These are phyloP conservation scores for Cunninghamia lanceolata DNA, from an alignment of 75 land plant species.

Conservation along the genomic window DNA sequence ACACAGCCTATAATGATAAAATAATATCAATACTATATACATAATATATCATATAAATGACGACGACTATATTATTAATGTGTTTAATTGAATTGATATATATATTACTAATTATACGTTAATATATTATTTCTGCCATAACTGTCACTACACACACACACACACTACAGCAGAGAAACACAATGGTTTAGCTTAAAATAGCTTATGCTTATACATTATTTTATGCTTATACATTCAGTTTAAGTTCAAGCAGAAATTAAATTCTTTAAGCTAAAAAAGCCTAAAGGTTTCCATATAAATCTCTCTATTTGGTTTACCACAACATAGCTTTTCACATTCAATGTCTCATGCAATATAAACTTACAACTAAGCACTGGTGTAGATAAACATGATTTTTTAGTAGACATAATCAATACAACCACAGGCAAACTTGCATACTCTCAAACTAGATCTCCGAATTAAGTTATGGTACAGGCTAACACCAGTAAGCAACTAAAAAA, in stretches of 20 bases:
- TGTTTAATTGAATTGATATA: too few species aligned
- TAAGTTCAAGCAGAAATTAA: background rate
- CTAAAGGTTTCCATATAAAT: background rate
- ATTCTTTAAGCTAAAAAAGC: background rate
- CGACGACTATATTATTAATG: too few species aligned
- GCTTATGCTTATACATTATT: background rate
- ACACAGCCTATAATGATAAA: too few species aligned
- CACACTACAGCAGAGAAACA: background rate
- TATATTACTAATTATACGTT: too few species aligned
- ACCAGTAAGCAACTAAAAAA: background rate
- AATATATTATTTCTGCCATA: too few species aligned
- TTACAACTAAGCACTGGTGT: background rate
- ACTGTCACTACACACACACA: too few species aligned
- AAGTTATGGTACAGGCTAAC: background rate
- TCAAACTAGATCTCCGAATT: background rate
- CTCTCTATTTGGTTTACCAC: background rate
- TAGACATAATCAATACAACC: background rate
- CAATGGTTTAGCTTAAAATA: background rate
- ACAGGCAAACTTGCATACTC: background rate
- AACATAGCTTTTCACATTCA: background rate
- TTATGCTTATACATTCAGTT: background rate
- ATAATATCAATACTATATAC: too few species aligned
- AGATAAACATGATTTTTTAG: background rate
- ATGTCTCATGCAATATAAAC: background rate
- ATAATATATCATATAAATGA: too few species aligned